Evolutionary conservation across 768 basidiomycete species (phyloP).

Genomic region (Phylloporus sp.): DNA sequence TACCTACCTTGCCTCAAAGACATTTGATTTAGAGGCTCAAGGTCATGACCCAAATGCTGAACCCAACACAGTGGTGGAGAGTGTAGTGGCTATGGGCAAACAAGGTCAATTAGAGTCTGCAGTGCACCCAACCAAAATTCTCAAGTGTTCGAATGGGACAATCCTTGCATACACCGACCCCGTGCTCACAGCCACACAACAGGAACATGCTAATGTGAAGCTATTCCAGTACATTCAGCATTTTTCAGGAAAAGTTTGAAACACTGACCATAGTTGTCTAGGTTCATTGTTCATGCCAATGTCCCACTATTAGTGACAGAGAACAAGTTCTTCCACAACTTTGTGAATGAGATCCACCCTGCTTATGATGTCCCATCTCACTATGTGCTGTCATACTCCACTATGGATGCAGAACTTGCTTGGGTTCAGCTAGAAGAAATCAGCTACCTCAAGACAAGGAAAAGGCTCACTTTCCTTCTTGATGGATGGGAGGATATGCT

Average conservation of each 20-base stretch:
- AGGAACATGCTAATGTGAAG: not conserved
- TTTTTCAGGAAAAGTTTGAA: not conserved
- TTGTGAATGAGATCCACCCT: not conserved
- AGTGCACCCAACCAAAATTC: too few species aligned
- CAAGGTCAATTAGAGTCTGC: too few species aligned
- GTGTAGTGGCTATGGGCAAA: too few species aligned
- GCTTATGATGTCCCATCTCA: not conserved
- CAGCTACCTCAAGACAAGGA: not conserved
- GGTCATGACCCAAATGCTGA: too few species aligned
- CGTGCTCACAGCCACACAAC: too few species aligned
- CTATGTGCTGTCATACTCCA: not conserved
- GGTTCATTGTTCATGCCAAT: not conserved
- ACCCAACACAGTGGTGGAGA: too few species aligned
- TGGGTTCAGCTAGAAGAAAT: not conserved
- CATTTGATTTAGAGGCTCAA: too few species aligned
- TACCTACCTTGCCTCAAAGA: too few species aligned
- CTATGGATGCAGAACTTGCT: not conserved
- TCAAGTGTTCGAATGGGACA: too few species aligned
- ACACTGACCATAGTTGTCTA: not conserved
- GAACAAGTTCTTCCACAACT: not conserved
- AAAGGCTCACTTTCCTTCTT: not conserved
- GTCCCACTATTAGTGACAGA: not conserved
- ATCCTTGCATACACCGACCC: too few species aligned
- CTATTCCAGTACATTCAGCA: not conserved
- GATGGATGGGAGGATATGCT: not conserved